Evolutionary conservation across 345 rosid genomes (phyloP), one percentile per base, ranked within the genome.

Genomic region (Heritiera fomes): DNA sequence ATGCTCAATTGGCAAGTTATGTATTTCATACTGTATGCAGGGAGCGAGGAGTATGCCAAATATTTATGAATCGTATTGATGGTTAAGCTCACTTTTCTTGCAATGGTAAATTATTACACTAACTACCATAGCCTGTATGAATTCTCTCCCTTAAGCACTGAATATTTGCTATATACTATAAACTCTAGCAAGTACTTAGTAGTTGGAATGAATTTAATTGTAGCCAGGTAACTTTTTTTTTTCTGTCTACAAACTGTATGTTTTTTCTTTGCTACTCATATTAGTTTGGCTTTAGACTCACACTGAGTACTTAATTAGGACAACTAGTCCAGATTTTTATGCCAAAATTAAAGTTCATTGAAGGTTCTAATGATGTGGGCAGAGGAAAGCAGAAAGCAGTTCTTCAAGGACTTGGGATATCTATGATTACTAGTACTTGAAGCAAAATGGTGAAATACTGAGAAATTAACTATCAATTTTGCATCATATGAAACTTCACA

Each of bases 351-450:
- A 15, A 67, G 1, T 23, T 55, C 8, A 53, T 20, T 20, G 1
- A 20, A 59, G n/a, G 52, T 43, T 18, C 15, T 20, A 43, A 6
- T 1, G 49, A 40, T n/a, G 23, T 10, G 3, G 32, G 72, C 7
- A 43, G 46, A 68, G 72, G 50, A 17, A 66, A 66, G 23, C 10
- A 66, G 20, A 68, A 45, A 40, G 53, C 28, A 68, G 72, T 68
- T 68, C 28, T 67, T 43, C 71, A 67, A 67, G 52, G 5, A 40
- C 30, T 68, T 41, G 71, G 52, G 13, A 20, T 20, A 23, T 59
- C 30, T 23, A 9, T 59, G 13, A 59, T 20, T 59, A 11, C 12
- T 20, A 6, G 6, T 59, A 8, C 63, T 58, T 20, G 30, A n/a
- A 58, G 58, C 58, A 58, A 58, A 58, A 53, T 7, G 3, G 32